phyloP scores from a whole-genome alignment of 179 eudicot species.

The Beta lomatogona region DNA sequence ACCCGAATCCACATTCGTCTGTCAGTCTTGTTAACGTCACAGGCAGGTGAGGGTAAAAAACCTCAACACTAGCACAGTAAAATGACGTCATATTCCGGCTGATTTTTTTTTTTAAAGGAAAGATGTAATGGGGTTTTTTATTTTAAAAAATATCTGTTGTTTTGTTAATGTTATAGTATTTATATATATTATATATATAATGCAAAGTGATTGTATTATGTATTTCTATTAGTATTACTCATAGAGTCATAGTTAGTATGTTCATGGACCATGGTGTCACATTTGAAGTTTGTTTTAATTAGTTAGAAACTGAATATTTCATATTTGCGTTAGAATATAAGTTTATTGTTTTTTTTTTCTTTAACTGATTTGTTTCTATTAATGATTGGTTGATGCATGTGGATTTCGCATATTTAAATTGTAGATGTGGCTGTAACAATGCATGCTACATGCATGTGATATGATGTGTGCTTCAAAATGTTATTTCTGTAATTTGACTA shows the following conservation, averaged over 20 bases:
- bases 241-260: too few species aligned
- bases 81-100: too few species aligned
- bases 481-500: not conserved
- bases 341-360: not conserved
- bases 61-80: not conserved
- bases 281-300: too few species aligned
- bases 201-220: too few species aligned
- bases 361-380: not conserved
- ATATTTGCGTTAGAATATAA: not conserved
- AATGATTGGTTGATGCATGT: not conserved
- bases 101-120: too few species aligned
- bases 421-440: conserved; percentile 7
- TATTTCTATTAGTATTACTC: too few species aligned
- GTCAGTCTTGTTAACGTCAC: not conserved
- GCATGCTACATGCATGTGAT: conserved; percentile 34
- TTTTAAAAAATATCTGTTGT: not conserved
- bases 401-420: not conserved
- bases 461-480: not conserved
- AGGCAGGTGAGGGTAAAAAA: conserved; percentile 1
- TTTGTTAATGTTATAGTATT: not conserved
- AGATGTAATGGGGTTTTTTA: too few species aligned
- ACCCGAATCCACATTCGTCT: conserved; percentile 11
- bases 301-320: too few species aligned
- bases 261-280: too few species aligned
- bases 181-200: not conserved